These are phyloP conservation scores for Puccinia horiana DNA, from an alignment of 1,284 basidiomycete species.

Conservation along the genomic window DNA sequence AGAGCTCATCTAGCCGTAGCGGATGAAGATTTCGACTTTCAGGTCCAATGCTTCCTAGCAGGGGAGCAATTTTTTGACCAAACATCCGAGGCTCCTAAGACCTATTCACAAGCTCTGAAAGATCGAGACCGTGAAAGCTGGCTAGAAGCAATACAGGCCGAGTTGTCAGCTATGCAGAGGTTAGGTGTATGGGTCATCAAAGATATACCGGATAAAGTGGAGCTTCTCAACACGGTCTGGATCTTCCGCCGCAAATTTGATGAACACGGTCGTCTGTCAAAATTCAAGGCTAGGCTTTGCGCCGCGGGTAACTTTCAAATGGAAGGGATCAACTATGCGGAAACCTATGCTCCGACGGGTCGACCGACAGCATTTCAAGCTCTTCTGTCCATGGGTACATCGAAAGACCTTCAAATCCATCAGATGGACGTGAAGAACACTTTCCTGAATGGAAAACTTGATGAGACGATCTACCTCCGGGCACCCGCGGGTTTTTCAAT, in stretches of 20 bases:
- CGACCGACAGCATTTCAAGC: not conserved
- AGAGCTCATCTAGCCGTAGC: not conserved
- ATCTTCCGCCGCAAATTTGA: no score
- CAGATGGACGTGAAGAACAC: no score
- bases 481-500: not conserved
- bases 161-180: not conserved
- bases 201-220: not conserved
- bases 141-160: no score
- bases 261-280: no score
- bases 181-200: not conserved
- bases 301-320: not conserved
- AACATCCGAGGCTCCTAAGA: no score
- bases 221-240: no score
- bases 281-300: no score
- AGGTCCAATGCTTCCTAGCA: not conserved
- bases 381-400: not conserved
- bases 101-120: no score
- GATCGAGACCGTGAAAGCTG: no score
- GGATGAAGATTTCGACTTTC: not conserved
- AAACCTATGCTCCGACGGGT: constrained; percentile 16
- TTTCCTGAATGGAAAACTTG: no score
- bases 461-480: constrained; percentile 1
- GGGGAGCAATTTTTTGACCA: not conserved
- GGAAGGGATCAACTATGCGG: not conserved
- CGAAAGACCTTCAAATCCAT: not conserved